phyloP scores from a whole-genome alignment of 2,329 filamentous ascomycete species.

The Colletotrichum somersetense region DNA sequence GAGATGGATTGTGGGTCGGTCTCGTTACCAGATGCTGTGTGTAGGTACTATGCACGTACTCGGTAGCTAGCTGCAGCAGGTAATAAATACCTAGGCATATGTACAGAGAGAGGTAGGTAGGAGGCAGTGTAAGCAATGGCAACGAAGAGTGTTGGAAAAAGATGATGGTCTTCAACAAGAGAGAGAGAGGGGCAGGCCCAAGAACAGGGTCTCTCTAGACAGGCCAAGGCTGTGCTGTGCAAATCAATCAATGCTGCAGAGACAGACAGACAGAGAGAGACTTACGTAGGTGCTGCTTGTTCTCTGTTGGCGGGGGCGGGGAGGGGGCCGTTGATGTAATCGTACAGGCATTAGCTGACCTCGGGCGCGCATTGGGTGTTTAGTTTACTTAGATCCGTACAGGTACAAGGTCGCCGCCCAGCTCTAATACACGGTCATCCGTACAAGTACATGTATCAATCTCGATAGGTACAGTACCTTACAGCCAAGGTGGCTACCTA shows the following conservation, averaged over 20 bases:
- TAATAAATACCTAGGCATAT: no score
- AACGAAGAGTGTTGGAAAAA: no score
- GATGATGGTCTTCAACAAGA: no score
- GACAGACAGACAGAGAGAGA: conserved; percentile 4
- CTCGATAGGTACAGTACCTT: background rate
- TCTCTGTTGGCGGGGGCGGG: conserved; percentile 45
- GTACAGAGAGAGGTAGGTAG: no score
- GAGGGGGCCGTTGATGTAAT: conserved; percentile 51
- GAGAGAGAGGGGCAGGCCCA: background rate
- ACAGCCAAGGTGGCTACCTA: background rate
- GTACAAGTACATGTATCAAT: conserved; percentile 1
- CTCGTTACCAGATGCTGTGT: background rate
- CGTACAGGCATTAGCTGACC: conserved; percentile 28
- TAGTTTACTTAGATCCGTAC: no score
- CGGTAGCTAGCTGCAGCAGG: no score
- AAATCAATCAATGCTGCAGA: background rate
- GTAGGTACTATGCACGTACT: background rate
- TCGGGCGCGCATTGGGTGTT: no score
- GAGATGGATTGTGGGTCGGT: background rate
- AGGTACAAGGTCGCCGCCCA: no score
- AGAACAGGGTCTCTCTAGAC: background rate
- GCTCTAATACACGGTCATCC: no score
- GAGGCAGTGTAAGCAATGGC: no score
- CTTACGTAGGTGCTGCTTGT: conserved; percentile 18
- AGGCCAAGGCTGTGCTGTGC: background rate